Base-by-base conservation (phyloP, 163 green algal genomes). In the Scenedesmus sp. region DNA sequence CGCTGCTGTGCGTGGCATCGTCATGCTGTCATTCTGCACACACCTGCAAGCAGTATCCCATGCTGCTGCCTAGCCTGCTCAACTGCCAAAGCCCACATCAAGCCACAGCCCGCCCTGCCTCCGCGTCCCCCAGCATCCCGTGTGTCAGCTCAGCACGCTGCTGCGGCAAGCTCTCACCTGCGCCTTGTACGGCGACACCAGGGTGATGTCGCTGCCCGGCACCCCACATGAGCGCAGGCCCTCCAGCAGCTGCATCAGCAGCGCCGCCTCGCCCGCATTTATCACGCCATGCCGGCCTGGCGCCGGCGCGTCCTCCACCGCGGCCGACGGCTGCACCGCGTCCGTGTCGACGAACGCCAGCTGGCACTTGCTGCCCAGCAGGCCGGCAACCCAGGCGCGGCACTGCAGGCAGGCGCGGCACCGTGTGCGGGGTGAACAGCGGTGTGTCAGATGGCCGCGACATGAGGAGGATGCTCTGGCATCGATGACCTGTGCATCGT, bases 331-430 rank as follows among this genome's bases (percentile, higher is more conserved):
- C 4, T 37, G 16, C 3, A 89, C 61, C 0, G 53, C 76, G 79
- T 95, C 93, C 53, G 97, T 99, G 94, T 99, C 95, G 61, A 99
- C 90, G 85, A 98, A 98, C 15, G 98, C 59, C 12, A 98, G 94
- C 1, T 85, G 92, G 26, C 61, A 94, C 42, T 93, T 65, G 0
- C 96, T 96, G 35, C 94, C 86, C 42, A 98, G 81, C 46, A 93
- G 85, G 30, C 61, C 26, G 70, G 37, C 35, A 68, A 94, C 85
- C 94, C 93, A 94, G 22, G 49, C 61, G 16, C 78, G 89, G 43
- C 37, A 72, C 80, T 87, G 59, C 43, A 40, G 61, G 30, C 7
- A 76, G 65, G 9, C 30, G n/a, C 56, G n/a, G 15, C 0, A n/a
- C 1, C 22, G 2, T 70, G 9, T n/a, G 56, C 22, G 9, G n/a